Evolutionary conservation across 2,329 filamentous ascomycete species (phyloP).

Genomic region (Canariomyces notabilis): DNA sequence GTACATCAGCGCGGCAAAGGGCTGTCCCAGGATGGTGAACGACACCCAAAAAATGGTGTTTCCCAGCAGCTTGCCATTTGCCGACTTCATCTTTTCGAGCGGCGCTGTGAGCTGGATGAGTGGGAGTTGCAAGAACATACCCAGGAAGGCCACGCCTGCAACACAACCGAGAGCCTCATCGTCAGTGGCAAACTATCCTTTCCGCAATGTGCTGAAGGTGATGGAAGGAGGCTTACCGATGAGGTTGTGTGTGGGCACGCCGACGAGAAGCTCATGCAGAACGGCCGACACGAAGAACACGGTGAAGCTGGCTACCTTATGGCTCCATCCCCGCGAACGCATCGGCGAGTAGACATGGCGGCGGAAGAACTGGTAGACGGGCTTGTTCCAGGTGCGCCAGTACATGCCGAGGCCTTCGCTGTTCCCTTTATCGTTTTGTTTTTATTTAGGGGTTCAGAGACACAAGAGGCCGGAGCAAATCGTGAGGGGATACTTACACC

Average conservation of each 20-base stretch:
- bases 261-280: slow-evolving; percentile 87
- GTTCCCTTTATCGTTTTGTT: slow-evolving; percentile 63
- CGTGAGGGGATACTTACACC: slow-evolving; percentile 64
- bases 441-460: too few species aligned
- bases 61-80: slow-evolving; percentile 72
- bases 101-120: slow-evolving; percentile 77
- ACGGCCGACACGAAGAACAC: slow-evolving; percentile 88
- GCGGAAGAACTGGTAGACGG: slow-evolving; percentile 95
- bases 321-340: slow-evolving; percentile 74
- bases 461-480: not conserved
- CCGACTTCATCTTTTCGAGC: slow-evolving; percentile 71
- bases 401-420: slow-evolving; percentile 78
- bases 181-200: not conserved
- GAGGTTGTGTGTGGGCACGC: slow-evolving; percentile 89
- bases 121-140: slow-evolving; percentile 91
- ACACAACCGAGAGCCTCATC: not conserved
- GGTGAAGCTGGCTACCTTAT: slow-evolving; percentile 63
- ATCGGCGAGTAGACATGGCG: slow-evolving; percentile 88
- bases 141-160: slow-evolving; percentile 76
- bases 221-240: slow-evolving; percentile 54
- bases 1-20: slow-evolving; percentile 84
- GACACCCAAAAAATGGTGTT: slow-evolving; percentile 96
- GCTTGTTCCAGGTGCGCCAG: slow-evolving; percentile 97
- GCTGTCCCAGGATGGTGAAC: slow-evolving; percentile 93
- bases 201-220: not conserved